These are phyloP conservation scores for Trichoderma sp. DNA, from an alignment of 2,329 filamentous ascomycete genomes.

Conservation along the genomic window DNA sequence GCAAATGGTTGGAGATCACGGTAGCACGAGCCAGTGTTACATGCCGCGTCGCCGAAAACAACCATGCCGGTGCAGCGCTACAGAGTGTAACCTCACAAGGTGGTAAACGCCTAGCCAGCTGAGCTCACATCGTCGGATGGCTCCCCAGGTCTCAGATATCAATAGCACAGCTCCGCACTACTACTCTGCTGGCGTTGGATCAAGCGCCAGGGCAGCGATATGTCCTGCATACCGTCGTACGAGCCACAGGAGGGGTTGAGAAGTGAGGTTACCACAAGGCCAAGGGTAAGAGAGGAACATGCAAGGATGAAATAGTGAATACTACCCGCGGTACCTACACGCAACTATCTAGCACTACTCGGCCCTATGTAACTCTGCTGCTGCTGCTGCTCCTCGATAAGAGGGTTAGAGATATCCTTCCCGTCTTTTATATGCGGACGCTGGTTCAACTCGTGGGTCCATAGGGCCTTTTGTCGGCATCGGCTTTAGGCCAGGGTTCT, in stretches of 20 bases:
- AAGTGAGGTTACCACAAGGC: slow-evolving; percentile 20
- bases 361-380: neutral
- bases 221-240: slow-evolving; percentile 5
- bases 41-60: slow-evolving; percentile 22
- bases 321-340: neutral
- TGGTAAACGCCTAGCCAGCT: neutral
- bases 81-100: slow-evolving; percentile 23
- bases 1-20: neutral
- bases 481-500: neutral
- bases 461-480: slow-evolving; percentile 6
- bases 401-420: neutral
- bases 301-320: neutral
- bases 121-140: slow-evolving; percentile 4
- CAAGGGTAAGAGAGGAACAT: neutral
- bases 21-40: slow-evolving; percentile 26
- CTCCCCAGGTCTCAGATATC: neutral
- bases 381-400: neutral
- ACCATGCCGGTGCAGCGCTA: slow-evolving; percentile 15
- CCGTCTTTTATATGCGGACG: neutral
- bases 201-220: neutral
- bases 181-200: no score
- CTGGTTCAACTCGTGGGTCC: neutral
- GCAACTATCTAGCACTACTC: neutral
- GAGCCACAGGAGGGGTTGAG: slow-evolving; percentile 13
- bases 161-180: neutral